A percentile compares a stretch with the other conserved stretches of the same genome.
Conservation (phyloP, 148 eudicot species). For the Rhododendron ovatum region DNA sequence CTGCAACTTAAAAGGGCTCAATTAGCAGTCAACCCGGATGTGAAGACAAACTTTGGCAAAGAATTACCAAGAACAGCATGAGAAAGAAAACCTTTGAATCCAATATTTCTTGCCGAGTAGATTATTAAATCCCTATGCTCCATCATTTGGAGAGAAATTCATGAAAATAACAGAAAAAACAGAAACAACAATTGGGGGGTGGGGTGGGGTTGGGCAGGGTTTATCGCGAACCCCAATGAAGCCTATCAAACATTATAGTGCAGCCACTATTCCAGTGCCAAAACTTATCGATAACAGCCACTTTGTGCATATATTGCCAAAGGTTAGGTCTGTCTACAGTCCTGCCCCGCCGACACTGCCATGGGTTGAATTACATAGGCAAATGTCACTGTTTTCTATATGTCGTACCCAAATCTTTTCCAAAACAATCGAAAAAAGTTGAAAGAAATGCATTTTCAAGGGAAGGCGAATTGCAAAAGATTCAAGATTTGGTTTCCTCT, state of each 20-base stretch:
- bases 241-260: not conserved
- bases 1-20: constrained; percentile 1
- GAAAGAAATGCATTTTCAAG: not conserved
- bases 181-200: not conserved
- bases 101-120: not conserved
- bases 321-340: not conserved
- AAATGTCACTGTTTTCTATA: not conserved
- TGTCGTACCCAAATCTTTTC: not conserved
- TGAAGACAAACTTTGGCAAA: not conserved
- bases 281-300: not conserved
- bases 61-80: not conserved
- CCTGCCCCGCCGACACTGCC: not conserved
- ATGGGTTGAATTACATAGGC: not conserved
- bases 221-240: not conserved
- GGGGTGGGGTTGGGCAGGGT: not conserved
- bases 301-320: not conserved
- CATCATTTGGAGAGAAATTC: not conserved
- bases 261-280: not conserved
- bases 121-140: not conserved
- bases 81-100: not conserved
- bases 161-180: not conserved
- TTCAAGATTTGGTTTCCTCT: not conserved
- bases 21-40: not conserved
- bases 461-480: not conserved
- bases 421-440: not conserved